Base-by-base conservation (phyloP, 805 yeast species). In the Wickerhamomyces ciferrii region DNA sequence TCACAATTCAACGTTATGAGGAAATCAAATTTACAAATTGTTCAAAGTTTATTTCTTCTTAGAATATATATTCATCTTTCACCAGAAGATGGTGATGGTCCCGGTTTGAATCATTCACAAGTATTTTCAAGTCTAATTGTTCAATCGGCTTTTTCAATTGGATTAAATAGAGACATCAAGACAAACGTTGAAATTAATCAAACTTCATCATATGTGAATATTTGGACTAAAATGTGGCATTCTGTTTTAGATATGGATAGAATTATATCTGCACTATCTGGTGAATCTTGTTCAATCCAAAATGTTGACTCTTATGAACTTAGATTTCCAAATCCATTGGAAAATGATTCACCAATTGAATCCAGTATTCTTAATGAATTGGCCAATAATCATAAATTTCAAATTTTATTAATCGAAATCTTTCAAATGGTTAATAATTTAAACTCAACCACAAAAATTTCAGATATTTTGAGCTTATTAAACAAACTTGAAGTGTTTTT, bases 31-130 rank as follows among this genome's bases (percentile, higher is more conserved):
- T 48, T 77, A 32, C 56, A 67, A 0, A 58, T 74, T 5, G 50
- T 78, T 39, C 83, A 76, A 54, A 66, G 69, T 23, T 61, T 74
- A n/a, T 45, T 75, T 29, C 69, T 62, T 42, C 54, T 70, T 19
- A 64, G 73, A 45, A 48, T 69, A 3, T 76, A 76, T 49, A 69
- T 56, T 50, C 64, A 54, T 37, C 59, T 60, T 49, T 65, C 79
- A 0, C 82, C 82, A 0, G 79, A 74, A 48, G 74, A 70, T 49
- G 76, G 76, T 29, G 76, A 73, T 53, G 78, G 75, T 19, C 62
- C 68, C 0, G 77, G 72, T 41, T 63, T 69, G 6, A 62, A 68
- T 3, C 76, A 71, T 39, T 58, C 71, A 0, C 74, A 68, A 41
- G 63, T 65, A 1, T 63, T 68, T 17, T 62, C 66, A 14, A 69